Percentiles rank a stretch among this genome's conserved stretches.
These are phyloP conservation scores for Hysterangium stoloniferum DNA, from an alignment of 768 basidiomycete species.

Conservation along the genomic window DNA sequence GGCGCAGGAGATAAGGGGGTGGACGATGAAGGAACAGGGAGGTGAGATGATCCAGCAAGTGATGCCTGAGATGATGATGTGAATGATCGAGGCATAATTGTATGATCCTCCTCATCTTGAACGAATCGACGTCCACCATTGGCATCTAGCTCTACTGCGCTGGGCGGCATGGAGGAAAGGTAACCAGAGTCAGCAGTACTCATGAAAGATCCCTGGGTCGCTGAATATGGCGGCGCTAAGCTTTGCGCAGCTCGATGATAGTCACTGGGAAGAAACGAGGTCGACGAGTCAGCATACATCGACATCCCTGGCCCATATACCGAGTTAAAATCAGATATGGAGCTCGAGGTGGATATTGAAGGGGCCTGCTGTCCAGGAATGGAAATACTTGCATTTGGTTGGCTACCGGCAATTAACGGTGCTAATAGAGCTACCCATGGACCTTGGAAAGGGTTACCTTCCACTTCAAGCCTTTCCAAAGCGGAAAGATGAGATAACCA, in stretches of 20 bases:
- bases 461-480: slow-evolving; percentile 84
- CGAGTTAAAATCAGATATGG: background rate
- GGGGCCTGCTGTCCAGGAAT: background rate
- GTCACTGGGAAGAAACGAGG: background rate
- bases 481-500: slow-evolving; percentile 88
- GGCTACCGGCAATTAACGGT: slow-evolving; percentile 51
- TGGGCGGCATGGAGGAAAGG: background rate
- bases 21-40: background rate
- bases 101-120: slow-evolving; percentile 6
- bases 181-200: background rate
- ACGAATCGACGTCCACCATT: background rate
- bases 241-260: background rate
- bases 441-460: slow-evolving; percentile 92
- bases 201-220: background rate
- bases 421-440: slow-evolving; percentile 88
- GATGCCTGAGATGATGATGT: background rate
- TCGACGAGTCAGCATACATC: slow-evolving; percentile 1
- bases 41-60: background rate
- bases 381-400: slow-evolving; percentile 2
- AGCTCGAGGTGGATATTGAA: background rate
- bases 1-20: slow-evolving; percentile 9
- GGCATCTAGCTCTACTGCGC: background rate
- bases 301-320: slow-evolving; percentile 8
- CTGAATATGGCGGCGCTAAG: background rate
- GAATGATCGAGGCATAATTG: slow-evolving; percentile 1